Base-by-base conservation (phyloP, 768 basidiomycete genomes). In the Amanita rubescens region DNA sequence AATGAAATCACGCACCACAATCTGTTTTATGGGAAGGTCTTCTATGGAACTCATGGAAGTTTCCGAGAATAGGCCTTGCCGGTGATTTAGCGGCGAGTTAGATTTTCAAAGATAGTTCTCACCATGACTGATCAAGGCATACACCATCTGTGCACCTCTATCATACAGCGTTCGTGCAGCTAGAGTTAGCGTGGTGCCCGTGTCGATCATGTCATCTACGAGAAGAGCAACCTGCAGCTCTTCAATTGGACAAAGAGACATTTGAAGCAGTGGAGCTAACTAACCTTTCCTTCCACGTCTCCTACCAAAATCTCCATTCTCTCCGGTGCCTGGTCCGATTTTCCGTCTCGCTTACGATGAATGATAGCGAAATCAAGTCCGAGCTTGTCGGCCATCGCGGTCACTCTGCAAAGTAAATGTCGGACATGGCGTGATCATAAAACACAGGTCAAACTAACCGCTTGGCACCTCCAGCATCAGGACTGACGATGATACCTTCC, bases 121-220 rank as follows among this genome's bases (percentile, higher is more conserved):
- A 90, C 95, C 94, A 73, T 99, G 96, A 42, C 94, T 94, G 52
- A 96, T 86, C 35, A 98, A 68, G 2, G 89, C 94, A 65, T 93
- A 83, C 3, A 95, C 84, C 17, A 83, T 78, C 63, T 80, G 87
- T 5, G 94, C 95, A 19, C 96, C 96, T 55, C 87, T 87, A 62
- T 96, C 93, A 46, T 85, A 75, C 43, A 99, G 75, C n/a, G 91
- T 89, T 42, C 81, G 80, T 6, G 84, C 84, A 10, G 96, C 96
- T 12, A 95, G 72, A 12, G 81, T 75, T 25, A 98, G 76, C n/a
- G 96, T 98, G 34, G 75, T 79, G 11, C 94, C 95, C 5, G 91
- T 92, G 66, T 99, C 96, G 63, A 96, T 87, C 95, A 99, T 98
- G 65, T 99, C 96, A 67, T 99, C 96, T 32, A 99, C 91, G 43